Evolutionary conservation across 2,329 filamentous ascomycete species (phyloP).

Genomic region (Pseudomassariella vexata): DNA sequence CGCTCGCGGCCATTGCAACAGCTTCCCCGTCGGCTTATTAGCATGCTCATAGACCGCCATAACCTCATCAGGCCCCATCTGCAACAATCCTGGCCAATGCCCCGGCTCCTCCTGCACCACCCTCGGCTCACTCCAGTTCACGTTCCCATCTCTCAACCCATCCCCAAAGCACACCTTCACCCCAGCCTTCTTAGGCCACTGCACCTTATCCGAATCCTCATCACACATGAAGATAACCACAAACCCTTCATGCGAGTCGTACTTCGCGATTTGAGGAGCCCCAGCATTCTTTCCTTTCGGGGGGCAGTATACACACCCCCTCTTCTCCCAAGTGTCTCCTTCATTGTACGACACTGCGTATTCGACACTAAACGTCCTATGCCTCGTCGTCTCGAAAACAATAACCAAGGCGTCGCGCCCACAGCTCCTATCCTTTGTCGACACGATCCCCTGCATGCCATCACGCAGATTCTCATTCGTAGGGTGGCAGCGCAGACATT

Average conservation of each 20-base stretch:
- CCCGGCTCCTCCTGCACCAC: conserved; percentile 24
- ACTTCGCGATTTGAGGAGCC: conserved; percentile 37
- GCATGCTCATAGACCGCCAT: conserved; percentile 23
- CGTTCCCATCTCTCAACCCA: conserved; percentile 24
- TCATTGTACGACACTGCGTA: conserved; percentile 38
- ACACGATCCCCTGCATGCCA: conserved; percentile 38
- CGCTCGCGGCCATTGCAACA: conserved; percentile 14
- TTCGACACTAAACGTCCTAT: conserved; percentile 34
- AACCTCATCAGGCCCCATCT: conserved; percentile 18
- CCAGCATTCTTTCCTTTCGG: conserved; percentile 33
- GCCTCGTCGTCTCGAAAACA: conserved; percentile 39
- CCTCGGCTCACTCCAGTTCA: conserved; percentile 26
- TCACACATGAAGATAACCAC: conserved; percentile 42
- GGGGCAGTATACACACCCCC: conserved; percentile 34
- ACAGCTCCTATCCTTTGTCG: conserved; percentile 17
- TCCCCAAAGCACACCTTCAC: conserved; percentile 34
- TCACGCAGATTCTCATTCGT: conserved; percentile 30
- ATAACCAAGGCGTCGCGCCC: conserved; percentile 32
- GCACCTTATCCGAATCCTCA: conserved; percentile 28
- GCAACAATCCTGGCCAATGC: conserved; percentile 32
- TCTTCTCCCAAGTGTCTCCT: conserved; percentile 30
- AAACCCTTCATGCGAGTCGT: conserved; percentile 30
- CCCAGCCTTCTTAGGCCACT: conserved; percentile 33
- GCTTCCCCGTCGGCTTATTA: conserved; percentile 21
- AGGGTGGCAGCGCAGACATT: conserved; percentile 30